These are phyloP conservation scores for Tubosaeta sp. DNA, from an alignment of 768 basidiomycete genomes.

Conservation along the genomic window DNA sequence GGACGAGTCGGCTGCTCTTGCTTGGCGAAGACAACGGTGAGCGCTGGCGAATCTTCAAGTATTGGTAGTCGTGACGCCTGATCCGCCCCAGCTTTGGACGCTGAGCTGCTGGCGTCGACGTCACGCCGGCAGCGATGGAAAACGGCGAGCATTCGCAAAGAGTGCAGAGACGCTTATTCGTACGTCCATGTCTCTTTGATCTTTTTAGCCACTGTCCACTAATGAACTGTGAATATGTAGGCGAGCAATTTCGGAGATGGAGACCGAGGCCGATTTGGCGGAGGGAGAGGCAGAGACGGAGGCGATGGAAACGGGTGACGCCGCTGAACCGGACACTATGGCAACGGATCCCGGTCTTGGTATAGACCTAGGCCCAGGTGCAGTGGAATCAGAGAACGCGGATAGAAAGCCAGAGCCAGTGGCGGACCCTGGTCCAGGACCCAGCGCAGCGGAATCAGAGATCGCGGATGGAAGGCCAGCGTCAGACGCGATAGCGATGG, in stretches of 20 bases:
- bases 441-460: neutral
- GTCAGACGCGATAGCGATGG: too few relatives aligned
- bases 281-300: neutral
- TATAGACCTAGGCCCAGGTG: neutral
- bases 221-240: constrained; percentile 22
- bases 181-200: constrained; percentile 31
- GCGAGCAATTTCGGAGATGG: constrained; percentile 46
- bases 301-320: neutral
- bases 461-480: neutral
- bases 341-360: neutral
- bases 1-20: constrained; percentile 49
- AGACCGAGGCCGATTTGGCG: constrained; percentile 30
- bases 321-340: neutral
- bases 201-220: neutral
- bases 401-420: neutral
- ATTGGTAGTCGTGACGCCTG: neutral
- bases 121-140: constrained; percentile 62
- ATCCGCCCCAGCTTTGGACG: constrained; percentile 51
- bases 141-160: constrained; percentile 41
- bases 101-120: constrained; percentile 50
- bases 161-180: constrained; percentile 62
- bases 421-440: too few relatives aligned
- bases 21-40: constrained; percentile 70
- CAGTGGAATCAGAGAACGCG: neutral
- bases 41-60: constrained; percentile 11